Evolutionary conservation across 2,329 filamentous ascomycete genomes (phyloP).

Genomic region (Aureobasidium mangrovei): DNA sequence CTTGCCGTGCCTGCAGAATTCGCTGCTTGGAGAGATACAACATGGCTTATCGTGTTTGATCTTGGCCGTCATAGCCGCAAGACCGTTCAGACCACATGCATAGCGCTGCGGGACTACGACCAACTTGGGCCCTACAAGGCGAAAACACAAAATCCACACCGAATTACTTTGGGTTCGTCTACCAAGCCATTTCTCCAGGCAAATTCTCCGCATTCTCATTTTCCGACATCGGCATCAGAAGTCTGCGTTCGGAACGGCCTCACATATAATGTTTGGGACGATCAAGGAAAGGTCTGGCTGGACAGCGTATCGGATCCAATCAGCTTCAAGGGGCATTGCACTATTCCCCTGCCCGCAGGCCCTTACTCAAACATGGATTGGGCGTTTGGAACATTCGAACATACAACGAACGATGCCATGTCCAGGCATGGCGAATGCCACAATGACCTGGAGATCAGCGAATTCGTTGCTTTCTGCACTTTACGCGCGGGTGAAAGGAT

Average conservation of each 20-base stretch:
- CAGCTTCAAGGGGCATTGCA: constrained; percentile 41
- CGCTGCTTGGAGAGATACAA: constrained; percentile 43
- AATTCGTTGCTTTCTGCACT: constrained; percentile 45
- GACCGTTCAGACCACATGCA: constrained; percentile 17
- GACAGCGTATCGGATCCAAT: constrained; percentile 23
- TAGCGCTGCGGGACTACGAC: constrained; percentile 28
- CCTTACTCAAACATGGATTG: constrained; percentile 28
- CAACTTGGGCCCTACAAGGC: constrained; percentile 21
- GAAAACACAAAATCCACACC: too few relatives aligned
- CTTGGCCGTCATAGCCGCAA: constrained; percentile 26
- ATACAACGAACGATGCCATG: constrained; percentile 47
- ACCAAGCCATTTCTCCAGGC: too few relatives aligned
- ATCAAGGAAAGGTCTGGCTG: constrained; percentile 31
- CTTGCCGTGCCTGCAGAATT: constrained; percentile 39
- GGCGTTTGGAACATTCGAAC: constrained; percentile 28
- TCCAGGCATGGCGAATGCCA: constrained; percentile 45
- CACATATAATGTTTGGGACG: constrained; percentile 42
- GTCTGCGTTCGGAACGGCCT: constrained; percentile 42
- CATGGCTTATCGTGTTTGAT: constrained; percentile 39
- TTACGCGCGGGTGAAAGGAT: constrained; percentile 38
- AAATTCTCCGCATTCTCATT: too few relatives aligned
- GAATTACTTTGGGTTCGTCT: too few relatives aligned
- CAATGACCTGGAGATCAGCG: constrained; percentile 38
- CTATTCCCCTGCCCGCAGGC: constrained; percentile 29
- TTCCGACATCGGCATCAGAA: constrained; percentile 24